Conservation (phyloP, 2,329 filamentous ascomycete species). For the Sclerotinia trifoliorum region DNA sequence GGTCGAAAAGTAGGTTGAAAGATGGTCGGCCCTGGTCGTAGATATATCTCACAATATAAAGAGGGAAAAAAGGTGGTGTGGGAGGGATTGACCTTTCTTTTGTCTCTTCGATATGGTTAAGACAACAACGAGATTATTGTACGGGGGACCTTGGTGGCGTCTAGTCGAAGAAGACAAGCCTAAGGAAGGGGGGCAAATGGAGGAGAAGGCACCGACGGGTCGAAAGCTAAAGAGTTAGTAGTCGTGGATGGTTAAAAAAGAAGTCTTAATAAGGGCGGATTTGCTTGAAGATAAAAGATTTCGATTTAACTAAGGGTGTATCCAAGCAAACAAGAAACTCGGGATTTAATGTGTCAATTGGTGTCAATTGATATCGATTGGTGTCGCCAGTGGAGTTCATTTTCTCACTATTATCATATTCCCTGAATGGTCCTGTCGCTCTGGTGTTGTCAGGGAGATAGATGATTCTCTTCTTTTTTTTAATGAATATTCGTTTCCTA, state of each 20-base stretch:
- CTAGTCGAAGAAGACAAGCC: conserved; percentile 9
- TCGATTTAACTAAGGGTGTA: conserved; percentile 10
- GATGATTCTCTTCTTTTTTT: background rate
- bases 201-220: background rate
- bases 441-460: conserved; percentile 24
- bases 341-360: conserved; percentile 16
- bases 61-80: conserved; percentile 1
- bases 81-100: conserved; percentile 6
- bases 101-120: background rate
- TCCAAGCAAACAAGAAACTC: conserved; percentile 16
- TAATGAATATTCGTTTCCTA: conserved; percentile 8
- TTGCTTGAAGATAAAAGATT: conserved; percentile 23
- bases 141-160: conserved; percentile 12
- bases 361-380: conserved; percentile 18
- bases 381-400: conserved; percentile 23
- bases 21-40: conserved; percentile 17
- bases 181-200: background rate
- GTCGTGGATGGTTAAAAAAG: conserved; percentile 1
- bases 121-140: background rate
- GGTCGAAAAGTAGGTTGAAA: background rate
- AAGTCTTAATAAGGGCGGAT: background rate
- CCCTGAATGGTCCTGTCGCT: conserved; percentile 20
- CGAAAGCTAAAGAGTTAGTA: conserved; percentile 3
- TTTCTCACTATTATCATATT: conserved; percentile 21
- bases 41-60: conserved; percentile 11